These are phyloP conservation scores for Eurotiales sp. DNA, from an alignment of 2,329 filamentous ascomycete species.

Conservation along the genomic window DNA sequence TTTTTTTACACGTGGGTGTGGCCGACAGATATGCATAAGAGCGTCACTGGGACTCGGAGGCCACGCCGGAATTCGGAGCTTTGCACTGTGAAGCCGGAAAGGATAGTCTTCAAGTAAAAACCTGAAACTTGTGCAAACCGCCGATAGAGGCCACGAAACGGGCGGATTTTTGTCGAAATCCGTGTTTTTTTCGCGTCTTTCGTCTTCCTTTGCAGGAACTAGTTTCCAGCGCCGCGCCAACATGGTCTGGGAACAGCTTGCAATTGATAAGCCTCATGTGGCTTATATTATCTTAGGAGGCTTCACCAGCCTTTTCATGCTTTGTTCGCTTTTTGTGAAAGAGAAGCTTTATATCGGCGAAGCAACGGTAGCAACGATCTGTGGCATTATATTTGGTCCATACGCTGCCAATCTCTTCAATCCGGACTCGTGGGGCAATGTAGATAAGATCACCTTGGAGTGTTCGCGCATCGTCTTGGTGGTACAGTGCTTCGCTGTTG, in stretches of 20 bases:
- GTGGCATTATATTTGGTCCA: slow-evolving; percentile 67
- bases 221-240: slow-evolving; percentile 16
- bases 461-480: slow-evolving; percentile 69
- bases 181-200: background rate
- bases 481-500: slow-evolving; percentile 70
- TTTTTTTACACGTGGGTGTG: slow-evolving; percentile 1
- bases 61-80: slow-evolving; percentile 9
- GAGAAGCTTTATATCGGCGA: slow-evolving; percentile 98
- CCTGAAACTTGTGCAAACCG: background rate
- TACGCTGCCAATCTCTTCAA: slow-evolving; percentile 63
- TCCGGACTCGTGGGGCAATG: slow-evolving; percentile 60
- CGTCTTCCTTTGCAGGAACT: background rate
- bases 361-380: slow-evolving; percentile 80
- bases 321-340: slow-evolving; percentile 96
- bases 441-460: slow-evolving; percentile 65
- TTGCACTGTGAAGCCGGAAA: slow-evolving; percentile 5
- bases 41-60: slow-evolving; percentile 8
- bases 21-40: slow-evolving; percentile 15
- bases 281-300: slow-evolving; percentile 97
- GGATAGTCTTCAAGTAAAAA: slow-evolving; percentile 6
- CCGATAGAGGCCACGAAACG: background rate
- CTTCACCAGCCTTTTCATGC: slow-evolving; percentile 97
- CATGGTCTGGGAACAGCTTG: slow-evolving; percentile 52
- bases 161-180: background rate
- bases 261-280: slow-evolving; percentile 89